Evolutionary conservation across 1,284 basidiomycete genomes (phyloP).

Genomic region (Heterobasidion parviporum): DNA sequence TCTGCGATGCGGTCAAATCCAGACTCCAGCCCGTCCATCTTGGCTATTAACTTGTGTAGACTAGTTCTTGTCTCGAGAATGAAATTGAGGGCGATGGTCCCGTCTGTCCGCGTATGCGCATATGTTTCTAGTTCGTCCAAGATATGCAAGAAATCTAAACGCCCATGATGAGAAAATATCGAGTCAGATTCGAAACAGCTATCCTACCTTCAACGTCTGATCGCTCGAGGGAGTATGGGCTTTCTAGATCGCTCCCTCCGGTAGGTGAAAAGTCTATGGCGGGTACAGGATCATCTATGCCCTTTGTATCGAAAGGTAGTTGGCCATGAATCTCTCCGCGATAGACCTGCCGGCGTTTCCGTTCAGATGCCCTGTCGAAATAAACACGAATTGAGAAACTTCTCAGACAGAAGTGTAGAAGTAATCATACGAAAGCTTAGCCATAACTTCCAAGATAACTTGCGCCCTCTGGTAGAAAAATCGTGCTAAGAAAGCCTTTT

Average conservation of each 20-base stretch:
- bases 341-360: constrained; percentile 70
- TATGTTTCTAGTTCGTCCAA: constrained; percentile 60
- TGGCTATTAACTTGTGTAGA: constrained; percentile 59
- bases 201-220: constrained; percentile 65
- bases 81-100: constrained; percentile 36
- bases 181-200: neutral
- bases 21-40: constrained; percentile 69
- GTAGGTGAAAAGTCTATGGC: constrained; percentile 69
- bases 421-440: constrained; percentile 64
- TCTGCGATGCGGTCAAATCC: constrained; percentile 79
- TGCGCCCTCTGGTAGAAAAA: constrained; percentile 77
- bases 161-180: neutral
- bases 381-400: neutral
- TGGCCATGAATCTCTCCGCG: constrained; percentile 72
- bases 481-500: constrained; percentile 33
- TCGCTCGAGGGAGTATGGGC: constrained; percentile 57
- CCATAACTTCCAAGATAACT: constrained; percentile 75
- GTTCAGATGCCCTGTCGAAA: constrained; percentile 51
- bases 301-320: constrained; percentile 69
- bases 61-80: constrained; percentile 51
- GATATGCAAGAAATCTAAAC: constrained; percentile 49
- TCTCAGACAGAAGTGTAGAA: neutral
- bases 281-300: constrained; percentile 72
- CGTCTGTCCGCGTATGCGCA: constrained; percentile 34
- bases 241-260: constrained; percentile 31